phyloP scores from a whole-genome alignment of 805 yeast genomes.

The Candida silvatica region DNA sequence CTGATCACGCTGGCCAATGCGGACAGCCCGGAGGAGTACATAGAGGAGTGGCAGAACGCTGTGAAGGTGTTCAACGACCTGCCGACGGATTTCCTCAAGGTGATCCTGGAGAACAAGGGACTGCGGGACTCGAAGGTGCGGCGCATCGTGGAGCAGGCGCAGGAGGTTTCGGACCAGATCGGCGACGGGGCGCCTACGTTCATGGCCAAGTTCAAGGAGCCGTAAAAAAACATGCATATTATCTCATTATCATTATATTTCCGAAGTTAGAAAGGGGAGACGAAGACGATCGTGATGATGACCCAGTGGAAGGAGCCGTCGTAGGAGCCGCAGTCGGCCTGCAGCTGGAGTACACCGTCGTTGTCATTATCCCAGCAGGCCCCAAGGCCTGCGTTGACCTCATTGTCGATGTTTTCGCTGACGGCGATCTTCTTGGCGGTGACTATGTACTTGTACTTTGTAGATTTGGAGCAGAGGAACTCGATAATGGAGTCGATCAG shows the following conservation, averaged over 20 bases:
- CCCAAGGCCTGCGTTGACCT: conserved; percentile 34
- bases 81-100: conserved; percentile 60
- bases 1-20: conserved; percentile 48
- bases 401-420: conserved; percentile 15
- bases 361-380: conserved; percentile 48
- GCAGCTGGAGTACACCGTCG: conserved; percentile 42
- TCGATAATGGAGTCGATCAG: conserved; percentile 26
- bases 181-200: conserved; percentile 6
- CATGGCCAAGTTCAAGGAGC: conserved; percentile 9
- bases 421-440: conserved; percentile 30
- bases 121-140: conserved; percentile 14
- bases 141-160: neutral
- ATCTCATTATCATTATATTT: neutral
- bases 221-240: neutral
- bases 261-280: conserved; percentile 2
- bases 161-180: neutral
- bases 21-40: conserved; percentile 35
- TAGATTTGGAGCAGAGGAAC: conserved; percentile 33
- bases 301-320: conserved; percentile 6
- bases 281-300: conserved; percentile 4
- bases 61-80: conserved; percentile 67
- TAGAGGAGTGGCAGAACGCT: conserved; percentile 34
- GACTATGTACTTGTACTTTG: conserved; percentile 49
- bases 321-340: conserved; percentile 15
- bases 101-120: conserved; percentile 46